phyloP scores from a whole-genome alignment of 331 rosid genomes.

The Quercus lobata region DNA sequence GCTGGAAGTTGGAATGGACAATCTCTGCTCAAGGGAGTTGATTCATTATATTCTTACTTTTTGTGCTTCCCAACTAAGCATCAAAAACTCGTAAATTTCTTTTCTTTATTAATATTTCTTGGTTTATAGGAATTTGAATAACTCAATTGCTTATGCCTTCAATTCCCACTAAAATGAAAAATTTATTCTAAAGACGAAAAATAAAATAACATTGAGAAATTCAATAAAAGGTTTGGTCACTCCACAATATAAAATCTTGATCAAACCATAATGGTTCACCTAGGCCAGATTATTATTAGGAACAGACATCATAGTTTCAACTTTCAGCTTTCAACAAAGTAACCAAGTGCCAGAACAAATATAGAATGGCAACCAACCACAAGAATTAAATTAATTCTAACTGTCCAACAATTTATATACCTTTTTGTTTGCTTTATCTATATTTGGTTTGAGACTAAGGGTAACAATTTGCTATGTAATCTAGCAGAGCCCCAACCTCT shows the following conservation, averaged over 20 bases:
- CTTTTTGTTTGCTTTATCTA: slow-evolving; percentile 4
- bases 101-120: neutral
- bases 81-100: neutral
- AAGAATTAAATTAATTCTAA: slow-evolving; percentile 24
- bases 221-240: neutral
- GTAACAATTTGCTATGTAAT: slow-evolving; percentile 12
- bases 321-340: neutral
- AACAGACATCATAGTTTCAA: neutral
- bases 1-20: no score
- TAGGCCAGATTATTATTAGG: neutral
- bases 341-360: neutral
- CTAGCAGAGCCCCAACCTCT: slow-evolving; percentile 20
- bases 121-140: neutral
- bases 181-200: neutral
- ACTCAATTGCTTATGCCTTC: neutral
- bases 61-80: neutral
- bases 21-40: neutral
- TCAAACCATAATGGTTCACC: neutral
- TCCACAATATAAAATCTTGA: neutral
- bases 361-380: slow-evolving; percentile 2
- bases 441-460: slow-evolving; percentile 9
- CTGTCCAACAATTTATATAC: slow-evolving; percentile 18
- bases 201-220: neutral
- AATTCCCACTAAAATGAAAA: neutral
- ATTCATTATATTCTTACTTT: neutral